These are phyloP conservation scores for Daldinia bambusicola DNA, from an alignment of 495 filamentous ascomycete genomes.

Conservation along the genomic window DNA sequence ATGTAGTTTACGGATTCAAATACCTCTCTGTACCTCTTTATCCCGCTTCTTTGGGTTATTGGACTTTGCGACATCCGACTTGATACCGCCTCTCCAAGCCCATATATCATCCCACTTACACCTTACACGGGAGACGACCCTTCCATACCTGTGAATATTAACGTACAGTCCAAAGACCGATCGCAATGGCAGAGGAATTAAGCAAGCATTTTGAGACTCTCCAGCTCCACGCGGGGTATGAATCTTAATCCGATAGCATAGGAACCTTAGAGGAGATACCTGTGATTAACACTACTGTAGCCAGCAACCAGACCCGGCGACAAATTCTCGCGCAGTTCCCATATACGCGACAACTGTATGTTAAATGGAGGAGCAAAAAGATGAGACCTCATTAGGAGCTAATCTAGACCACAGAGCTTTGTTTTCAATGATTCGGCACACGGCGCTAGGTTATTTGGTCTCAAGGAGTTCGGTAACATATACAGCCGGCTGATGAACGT, in stretches of 20 bases:
- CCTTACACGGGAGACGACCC: slow-evolving; percentile 14
- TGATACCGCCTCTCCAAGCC: neutral
- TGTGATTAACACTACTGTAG: slow-evolving; percentile 55
- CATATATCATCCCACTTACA: slow-evolving; percentile 18
- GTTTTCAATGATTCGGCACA: slow-evolving; percentile 97
- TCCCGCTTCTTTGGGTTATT: neutral
- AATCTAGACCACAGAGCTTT: slow-evolving; percentile 69
- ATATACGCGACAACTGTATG: slow-evolving; percentile 93
- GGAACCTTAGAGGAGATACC: slow-evolving; percentile 11
- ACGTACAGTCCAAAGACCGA: slow-evolving; percentile 8
- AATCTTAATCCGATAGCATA: slow-evolving; percentile 18
- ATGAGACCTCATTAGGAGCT: slow-evolving; percentile 1
- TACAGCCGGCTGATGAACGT: slow-evolving; percentile 97
- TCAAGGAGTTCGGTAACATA: slow-evolving; percentile 99
- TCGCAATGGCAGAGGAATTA: slow-evolving; percentile 49
- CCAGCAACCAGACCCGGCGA: slow-evolving; percentile 83
- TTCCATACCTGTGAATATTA: neutral
- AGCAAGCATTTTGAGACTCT: slow-evolving; percentile 85
- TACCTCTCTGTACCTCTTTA: slow-evolving; percentile 1
- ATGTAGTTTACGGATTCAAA: slow-evolving; percentile 10
- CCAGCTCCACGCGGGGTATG: slow-evolving; percentile 94
- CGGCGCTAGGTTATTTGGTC: slow-evolving; percentile 93
- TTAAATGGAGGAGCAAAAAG: slow-evolving; percentile 8
- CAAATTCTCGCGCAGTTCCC: slow-evolving; percentile 91
- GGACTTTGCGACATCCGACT: slow-evolving; percentile 17